phyloP scores from a whole-genome alignment of 192 early-diverging fungal genomes.

The Coemansia sp. region DNA sequence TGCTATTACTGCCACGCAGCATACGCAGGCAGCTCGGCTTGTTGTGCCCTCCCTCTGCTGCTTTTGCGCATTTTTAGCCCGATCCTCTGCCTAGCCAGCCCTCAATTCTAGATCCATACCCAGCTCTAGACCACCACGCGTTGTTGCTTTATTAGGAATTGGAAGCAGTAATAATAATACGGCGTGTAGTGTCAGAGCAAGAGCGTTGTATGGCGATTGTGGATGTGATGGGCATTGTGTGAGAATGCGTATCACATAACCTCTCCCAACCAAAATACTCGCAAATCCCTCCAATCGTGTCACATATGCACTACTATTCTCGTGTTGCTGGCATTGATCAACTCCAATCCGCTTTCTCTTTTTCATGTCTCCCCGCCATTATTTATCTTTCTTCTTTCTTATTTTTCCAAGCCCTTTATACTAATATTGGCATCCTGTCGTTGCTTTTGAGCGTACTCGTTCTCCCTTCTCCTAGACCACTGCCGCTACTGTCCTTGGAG shows the following conservation, averaged over 20 bases:
- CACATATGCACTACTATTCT: conserved; percentile 10
- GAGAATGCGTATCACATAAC: conserved; percentile 5
- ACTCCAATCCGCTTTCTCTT: conserved; percentile 5
- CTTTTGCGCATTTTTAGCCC: not conserved
- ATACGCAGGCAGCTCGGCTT: not conserved
- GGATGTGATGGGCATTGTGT: conserved; percentile 3
- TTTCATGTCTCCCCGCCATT: conserved; percentile 2
- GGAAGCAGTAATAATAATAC: not conserved
- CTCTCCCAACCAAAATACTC: conserved; percentile 9
- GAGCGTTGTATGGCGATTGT: not conserved
- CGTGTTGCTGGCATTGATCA: conserved; percentile 11
- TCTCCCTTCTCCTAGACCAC: not conserved
- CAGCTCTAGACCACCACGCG: conserved; percentile 2
- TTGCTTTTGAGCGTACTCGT: not conserved
- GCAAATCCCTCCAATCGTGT: conserved; percentile 8
- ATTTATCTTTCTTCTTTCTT: not conserved
- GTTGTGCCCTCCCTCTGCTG: not conserved
- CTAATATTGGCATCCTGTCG: not conserved
- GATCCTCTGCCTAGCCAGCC: not conserved
- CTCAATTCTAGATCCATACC: not conserved
- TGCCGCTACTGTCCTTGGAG: not conserved
- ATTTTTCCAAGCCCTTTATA: conserved; percentile 2
- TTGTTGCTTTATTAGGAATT: not conserved
- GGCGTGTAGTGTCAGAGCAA: conserved; percentile 3
- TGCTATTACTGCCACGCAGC: not conserved